Base-by-base conservation (phyloP, 805 yeast genomes). In the Yarrowia hollandica region DNA sequence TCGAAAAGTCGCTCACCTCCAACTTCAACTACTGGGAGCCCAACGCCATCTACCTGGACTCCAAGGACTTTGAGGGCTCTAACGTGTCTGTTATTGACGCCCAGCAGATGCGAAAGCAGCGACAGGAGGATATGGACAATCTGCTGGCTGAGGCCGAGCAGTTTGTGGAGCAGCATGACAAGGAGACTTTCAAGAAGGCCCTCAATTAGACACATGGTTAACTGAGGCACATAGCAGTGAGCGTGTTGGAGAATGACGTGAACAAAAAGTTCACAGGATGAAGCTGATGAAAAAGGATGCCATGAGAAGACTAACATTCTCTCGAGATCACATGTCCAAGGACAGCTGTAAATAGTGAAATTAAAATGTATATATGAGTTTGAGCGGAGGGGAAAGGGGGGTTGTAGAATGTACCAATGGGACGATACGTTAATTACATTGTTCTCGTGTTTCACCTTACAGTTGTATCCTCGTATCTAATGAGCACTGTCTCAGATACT, bases 21-120 rank as follows among this genome's bases (percentile, higher is more conserved):
- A 74, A 77, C 65, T 78, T 74, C 63, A 81, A 80, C 65, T 90
- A 86, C 67, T 79, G 83, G 68, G 81, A 83, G 66, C 90, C 94
- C n/a, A 81, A 86, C 66, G 92, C 89, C 25, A 81, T 88, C 60
- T 82, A 83, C 62, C 75, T 88, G 64, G 74, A 82, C 60, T 69
- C 75, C 7, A 76, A 75, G 25, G 84, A 81, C 42, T 86, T 82
- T 66, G 75, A 72, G 26, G 82, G 86, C 35, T 75, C 81, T 4
- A 88, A 86, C 60, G 61, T 72, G 26, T 63, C 63, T 0, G 28
- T 71, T 62, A 74, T 83, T 62, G 82, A 79, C 60, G 73, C 79
- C 41, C 82, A 77, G 65, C 75, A 77, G n/a, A 72, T 74, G 59
- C 76, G 77, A 39, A 70, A 71, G 61, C 75, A 77, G 60, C 81